A percentile compares a stretch with the other conserved stretches of the same genome.
These are phyloP conservation scores for Lumnitzera racemosa DNA, from an alignment of 345 rosid genomes.

Conservation along the genomic window DNA sequence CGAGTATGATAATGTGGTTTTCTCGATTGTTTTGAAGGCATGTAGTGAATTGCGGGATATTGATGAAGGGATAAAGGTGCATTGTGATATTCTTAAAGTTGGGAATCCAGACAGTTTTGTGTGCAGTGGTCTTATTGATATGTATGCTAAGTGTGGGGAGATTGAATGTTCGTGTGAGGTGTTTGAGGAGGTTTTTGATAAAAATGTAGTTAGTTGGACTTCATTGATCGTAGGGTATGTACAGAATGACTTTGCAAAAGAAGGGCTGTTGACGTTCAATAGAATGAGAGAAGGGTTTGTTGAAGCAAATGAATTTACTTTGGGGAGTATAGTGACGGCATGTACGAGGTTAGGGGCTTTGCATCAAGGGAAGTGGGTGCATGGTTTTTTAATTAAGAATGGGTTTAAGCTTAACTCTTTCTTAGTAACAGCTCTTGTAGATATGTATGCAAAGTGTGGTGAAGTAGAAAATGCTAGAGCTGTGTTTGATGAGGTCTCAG, in stretches of 20 bases:
- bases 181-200: constrained; percentile 32
- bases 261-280: constrained; percentile 56
- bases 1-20: constrained; percentile 36
- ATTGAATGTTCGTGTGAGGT: constrained; percentile 34
- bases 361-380: constrained; percentile 79
- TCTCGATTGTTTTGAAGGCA: constrained; percentile 63
- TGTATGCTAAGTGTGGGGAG: constrained; percentile 73
- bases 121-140: constrained; percentile 61
- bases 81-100: constrained; percentile 45
- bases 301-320: constrained; percentile 49
- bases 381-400: constrained; percentile 56
- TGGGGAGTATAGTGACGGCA: constrained; percentile 60
- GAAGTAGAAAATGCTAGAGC: constrained; percentile 47
- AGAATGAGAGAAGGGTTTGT: constrained; percentile 49
- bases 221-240: constrained; percentile 83
- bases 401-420: constrained; percentile 49
- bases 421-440: constrained; percentile 55
- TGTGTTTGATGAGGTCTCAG: constrained; percentile 38
- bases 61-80: constrained; percentile 52
- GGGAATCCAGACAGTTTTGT: constrained; percentile 50
- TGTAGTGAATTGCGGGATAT: constrained; percentile 50
- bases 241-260: constrained; percentile 38
- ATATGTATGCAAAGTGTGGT: constrained; percentile 79
- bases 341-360: constrained; percentile 56
- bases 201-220: constrained; percentile 78